Base-by-base conservation (phyloP, 257 asterid species). In the Paulownia fortunei region DNA sequence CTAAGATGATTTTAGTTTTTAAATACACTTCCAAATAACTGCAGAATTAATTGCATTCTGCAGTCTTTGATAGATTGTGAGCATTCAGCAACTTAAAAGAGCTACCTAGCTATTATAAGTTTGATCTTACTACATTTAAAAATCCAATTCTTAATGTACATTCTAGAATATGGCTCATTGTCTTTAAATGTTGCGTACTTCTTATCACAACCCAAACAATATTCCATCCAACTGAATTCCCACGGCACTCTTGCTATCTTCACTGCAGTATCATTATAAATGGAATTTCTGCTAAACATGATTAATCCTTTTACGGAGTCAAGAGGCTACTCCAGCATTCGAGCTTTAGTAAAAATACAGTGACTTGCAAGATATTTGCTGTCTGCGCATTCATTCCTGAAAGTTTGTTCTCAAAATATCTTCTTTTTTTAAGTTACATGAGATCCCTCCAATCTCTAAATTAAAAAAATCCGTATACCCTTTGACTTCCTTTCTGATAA, bases 381-480 rank as follows among this genome's bases (percentile, higher is more conserved):
- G 23, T 30, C 16, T 8, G 4, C 65, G 24, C 5, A 55, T 72
- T 36, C 18, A 6, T 32, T 19, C 39, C 27, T 39, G 19, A 16
- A 66, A 66, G 27, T 67, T 34, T 30, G 15, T 27, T 16, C 44
- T 21, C 13, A 30, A 32, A 61, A 47, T 34, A 3, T 12, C 8
- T 64, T 42, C 37, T 39, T 76, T 46, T 18, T 60, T n/a, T 41
- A 21, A 36, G 52, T 66, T 27, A 37, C 55, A 59, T 71, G 30
- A 77, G 16, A 69, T 52, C 15, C 73, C n/a, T 30, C 49, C 39
- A 74, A 34, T 49, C 30, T 36, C 78, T 36, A 44, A 80, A 27
- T 60, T 1, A 0, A 23, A 39, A 60, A 36, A 54, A 7, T 39
- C 16, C 32, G 11, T 19, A 44, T 1, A 42, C 18, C 39, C 8